Conservation (phyloP, 2,329 filamentous ascomycete species). For the Westerdykella aurantiaca region DNA sequence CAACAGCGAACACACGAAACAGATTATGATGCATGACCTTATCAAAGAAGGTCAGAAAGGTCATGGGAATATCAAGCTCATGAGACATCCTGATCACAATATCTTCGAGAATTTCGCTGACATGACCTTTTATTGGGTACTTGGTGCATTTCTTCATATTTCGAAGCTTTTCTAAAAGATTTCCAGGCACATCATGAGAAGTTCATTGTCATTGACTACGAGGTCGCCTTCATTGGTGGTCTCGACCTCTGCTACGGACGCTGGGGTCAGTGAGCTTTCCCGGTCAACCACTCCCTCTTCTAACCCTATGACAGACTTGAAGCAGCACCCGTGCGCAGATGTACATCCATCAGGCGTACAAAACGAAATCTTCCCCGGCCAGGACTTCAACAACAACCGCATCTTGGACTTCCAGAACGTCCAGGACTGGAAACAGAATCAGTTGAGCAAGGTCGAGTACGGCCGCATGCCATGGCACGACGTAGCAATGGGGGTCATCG, state of each 20-base stretch:
- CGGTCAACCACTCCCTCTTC: neutral
- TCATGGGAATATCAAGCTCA: constrained; percentile 79
- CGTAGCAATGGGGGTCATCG: constrained; percentile 84
- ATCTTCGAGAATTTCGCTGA: constrained; percentile 88
- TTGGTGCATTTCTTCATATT: constrained; percentile 2
- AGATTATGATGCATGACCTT: constrained; percentile 69
- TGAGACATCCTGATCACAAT: constrained; percentile 94
- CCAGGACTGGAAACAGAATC: constrained; percentile 86
- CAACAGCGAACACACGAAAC: constrained; percentile 89
- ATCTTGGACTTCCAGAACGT: constrained; percentile 94
- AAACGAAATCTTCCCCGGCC: constrained; percentile 86
- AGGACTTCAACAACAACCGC: constrained; percentile 97
- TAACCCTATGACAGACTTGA: constrained; percentile 52
- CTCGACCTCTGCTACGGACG: constrained; percentile 93
- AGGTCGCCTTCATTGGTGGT: constrained; percentile 86
- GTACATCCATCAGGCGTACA: constrained; percentile 77
- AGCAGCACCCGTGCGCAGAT: constrained; percentile 80
- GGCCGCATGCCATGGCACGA: constrained; percentile 99
- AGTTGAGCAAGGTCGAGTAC: constrained; percentile 83
- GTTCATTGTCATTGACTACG: constrained; percentile 90
- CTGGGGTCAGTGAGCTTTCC: constrained; percentile 49
- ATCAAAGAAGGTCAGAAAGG: constrained; percentile 78
- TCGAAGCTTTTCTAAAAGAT: neutral
- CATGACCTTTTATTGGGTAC: constrained; percentile 88
- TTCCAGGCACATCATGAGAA: constrained; percentile 85